These are phyloP conservation scores for Penicillium herquei DNA, from an alignment of 495 filamentous ascomycete genomes.

Conservation along the genomic window DNA sequence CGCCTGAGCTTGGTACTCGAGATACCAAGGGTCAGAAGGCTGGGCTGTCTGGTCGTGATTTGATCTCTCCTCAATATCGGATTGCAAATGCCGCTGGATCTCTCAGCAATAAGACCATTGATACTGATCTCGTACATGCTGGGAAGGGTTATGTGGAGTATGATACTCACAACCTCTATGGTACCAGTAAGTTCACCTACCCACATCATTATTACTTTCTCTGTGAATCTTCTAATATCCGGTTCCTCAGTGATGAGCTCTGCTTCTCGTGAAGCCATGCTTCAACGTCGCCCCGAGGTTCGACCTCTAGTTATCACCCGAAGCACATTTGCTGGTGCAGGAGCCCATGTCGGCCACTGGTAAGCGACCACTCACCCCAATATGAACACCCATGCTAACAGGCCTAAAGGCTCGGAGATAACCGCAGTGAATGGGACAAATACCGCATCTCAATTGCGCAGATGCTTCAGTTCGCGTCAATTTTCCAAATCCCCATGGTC, in stretches of 20 bases:
- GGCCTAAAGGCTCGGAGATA: constrained; percentile 66
- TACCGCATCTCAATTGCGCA: constrained; percentile 68
- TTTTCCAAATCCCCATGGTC: constrained; percentile 86
- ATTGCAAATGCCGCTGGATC: constrained; percentile 72
- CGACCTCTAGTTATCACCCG: constrained; percentile 82
- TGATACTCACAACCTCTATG: constrained; percentile 84
- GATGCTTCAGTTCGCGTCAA: constrained; percentile 70
- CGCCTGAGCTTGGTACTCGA: constrained; percentile 5
- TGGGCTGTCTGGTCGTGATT: constrained; percentile 62
- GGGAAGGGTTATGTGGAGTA: constrained; percentile 68
- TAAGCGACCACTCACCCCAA: constrained; percentile 13
- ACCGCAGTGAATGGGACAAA: constrained; percentile 68
- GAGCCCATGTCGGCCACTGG: constrained; percentile 79
- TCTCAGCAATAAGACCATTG: constrained; percentile 70
- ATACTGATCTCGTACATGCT: constrained; percentile 71
- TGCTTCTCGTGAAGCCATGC: constrained; percentile 65
- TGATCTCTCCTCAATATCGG: constrained; percentile 69
- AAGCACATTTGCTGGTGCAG: constrained; percentile 79
- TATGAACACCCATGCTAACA: background rate
- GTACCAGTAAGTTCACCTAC: constrained; percentile 52
- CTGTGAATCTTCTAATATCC: constrained; percentile 2
- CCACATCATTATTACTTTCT: background rate
- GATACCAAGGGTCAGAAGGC: constrained; percentile 27
- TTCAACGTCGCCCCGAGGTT: constrained; percentile 59
- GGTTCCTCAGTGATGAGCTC: constrained; percentile 66